Evolutionary conservation across 2,329 filamentous ascomycete genomes (phyloP), one percentile per base, ranked within the genome.

Genomic region (Chaetomiaceae sp.): DNA sequence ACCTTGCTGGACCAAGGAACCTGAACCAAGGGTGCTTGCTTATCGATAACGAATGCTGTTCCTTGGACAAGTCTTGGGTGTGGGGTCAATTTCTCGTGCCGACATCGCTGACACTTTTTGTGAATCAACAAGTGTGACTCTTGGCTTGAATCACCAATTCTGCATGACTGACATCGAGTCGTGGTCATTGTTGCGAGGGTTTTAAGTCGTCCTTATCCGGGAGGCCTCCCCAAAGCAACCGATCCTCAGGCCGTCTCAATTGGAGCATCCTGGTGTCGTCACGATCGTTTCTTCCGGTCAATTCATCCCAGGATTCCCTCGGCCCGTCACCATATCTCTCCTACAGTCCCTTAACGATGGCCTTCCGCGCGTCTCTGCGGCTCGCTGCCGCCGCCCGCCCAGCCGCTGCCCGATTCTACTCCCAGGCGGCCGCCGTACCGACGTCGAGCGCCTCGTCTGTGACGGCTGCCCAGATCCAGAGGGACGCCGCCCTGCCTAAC

Each of bases 401-500:
- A 18, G 46, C 45, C 40, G 60, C 52, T 55, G 52, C 66, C 45
- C 66, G 64, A 11, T 59, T 67, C 56, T 60, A 64, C 48, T 69
- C 70, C 27, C 68, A 66, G 37, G 64, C 71, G n/a, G 65, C 68
- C 9, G 63, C 67, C 21, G 66, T 65, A 29, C 62, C 69, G 38
- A 62, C 59, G 13, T 69, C 69, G 32, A 74, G 66, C 51, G 57
- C 71, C 37, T 56, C 67, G 42, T 67, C 66, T 57, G 64, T 68
- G 52, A 64, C 61, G 43, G 69, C 71, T 45, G 63, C 51, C 34
- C 38, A 55, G 21, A 51, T 49, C 8, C 49, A 65, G 66, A 62
- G 64, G 48, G 67, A 71, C 43, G 67, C 68, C 27, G 54, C 65
- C 44, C 61, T 76, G 11, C 77, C 86, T 9, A 89, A 86, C 61